Base-by-base conservation (phyloP, 2,329 filamentous ascomycete species). In the Talaromyces rugulosus region DNA sequence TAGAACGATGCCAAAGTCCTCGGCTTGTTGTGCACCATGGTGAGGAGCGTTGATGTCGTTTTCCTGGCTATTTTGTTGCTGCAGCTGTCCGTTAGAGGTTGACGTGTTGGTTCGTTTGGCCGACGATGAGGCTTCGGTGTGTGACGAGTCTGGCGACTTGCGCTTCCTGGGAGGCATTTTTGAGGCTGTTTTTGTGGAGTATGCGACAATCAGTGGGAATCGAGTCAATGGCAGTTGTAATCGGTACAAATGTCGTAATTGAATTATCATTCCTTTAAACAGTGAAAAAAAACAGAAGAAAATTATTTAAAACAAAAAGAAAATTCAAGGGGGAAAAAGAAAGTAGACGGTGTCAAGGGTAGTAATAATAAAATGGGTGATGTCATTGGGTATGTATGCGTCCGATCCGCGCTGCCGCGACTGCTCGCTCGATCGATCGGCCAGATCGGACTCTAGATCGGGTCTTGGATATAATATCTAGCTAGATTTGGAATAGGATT, bases 1-100 rank as follows among this genome's bases (percentile, higher is more conserved):
- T 40, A 89, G 79, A 0, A 91, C 85, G 56, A 91, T 86, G 18
- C 87, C 87, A 66, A 88, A 78, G 18, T 80, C 73, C 61, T 80
- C 79, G 6, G 75, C 69, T 63, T 78, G 74, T 63, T 78, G 69
- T 1, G 78, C 72, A 56, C 73, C 72, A 3, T 68, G 72, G 60
- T 75, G 74, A 0, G 70, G 71, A n/a, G 23, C 34, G 33, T 52
- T 56, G 56, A 62, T 56, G 7, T 28, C 50, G 14, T 40, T 40
- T 40, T 14, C 7, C 14, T 58, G 54, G 23, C 1, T 40, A 9
- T 51, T 56, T 18, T 53, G 23, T 30, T 14, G 31, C 11, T 33
- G 34, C 12, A 56, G 53, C 55, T 42, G 36, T 44, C 9, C 27
- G 18, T 27, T 57, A 31, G 55, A 6, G 11, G 28, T 30, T 6